phyloP scores from a whole-genome alignment of 306 rosid genomes.

The Malus sylvestris region DNA sequence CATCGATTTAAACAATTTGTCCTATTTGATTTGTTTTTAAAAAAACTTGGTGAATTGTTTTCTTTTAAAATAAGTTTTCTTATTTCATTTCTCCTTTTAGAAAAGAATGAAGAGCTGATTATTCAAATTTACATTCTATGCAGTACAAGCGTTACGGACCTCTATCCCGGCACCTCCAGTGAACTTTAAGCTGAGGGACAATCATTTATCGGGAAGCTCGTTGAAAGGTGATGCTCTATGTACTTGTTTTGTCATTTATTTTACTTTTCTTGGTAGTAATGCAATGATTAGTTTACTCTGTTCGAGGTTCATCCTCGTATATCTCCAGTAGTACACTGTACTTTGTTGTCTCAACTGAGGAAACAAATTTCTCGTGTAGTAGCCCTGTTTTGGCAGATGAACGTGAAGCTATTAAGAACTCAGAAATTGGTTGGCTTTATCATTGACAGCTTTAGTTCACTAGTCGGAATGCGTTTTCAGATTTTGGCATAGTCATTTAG shows the following conservation, averaged over 20 bases:
- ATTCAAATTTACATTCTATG: slow-evolving; percentile 20
- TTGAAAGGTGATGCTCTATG: slow-evolving; percentile 59
- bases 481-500: slow-evolving; percentile 11
- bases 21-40: not conserved
- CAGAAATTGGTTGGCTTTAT: not conserved
- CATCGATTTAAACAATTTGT: not conserved
- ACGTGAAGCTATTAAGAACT: slow-evolving; percentile 1
- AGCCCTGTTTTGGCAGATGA: slow-evolving; percentile 6
- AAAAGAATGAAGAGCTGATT: not conserved
- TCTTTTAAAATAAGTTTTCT: not conserved
- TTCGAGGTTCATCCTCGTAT: not conserved
- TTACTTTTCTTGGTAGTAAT: slow-evolving; percentile 1
- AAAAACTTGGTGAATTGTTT: not conserved
- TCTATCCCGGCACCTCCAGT: slow-evolving; percentile 93
- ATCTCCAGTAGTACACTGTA: not conserved
- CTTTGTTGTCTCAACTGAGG: not conserved
- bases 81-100: not conserved
- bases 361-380: not conserved
- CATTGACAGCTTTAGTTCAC: slow-evolving; percentile 4
- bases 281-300: slow-evolving; percentile 11
- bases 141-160: slow-evolving; percentile 82
- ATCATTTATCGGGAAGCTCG: slow-evolving; percentile 89
- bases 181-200: slow-evolving; percentile 84
- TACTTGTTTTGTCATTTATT: not conserved
- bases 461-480: slow-evolving; percentile 1